Evolutionary conservation across 805 yeast species (phyloP).

Genomic region (Candida orba): DNA sequence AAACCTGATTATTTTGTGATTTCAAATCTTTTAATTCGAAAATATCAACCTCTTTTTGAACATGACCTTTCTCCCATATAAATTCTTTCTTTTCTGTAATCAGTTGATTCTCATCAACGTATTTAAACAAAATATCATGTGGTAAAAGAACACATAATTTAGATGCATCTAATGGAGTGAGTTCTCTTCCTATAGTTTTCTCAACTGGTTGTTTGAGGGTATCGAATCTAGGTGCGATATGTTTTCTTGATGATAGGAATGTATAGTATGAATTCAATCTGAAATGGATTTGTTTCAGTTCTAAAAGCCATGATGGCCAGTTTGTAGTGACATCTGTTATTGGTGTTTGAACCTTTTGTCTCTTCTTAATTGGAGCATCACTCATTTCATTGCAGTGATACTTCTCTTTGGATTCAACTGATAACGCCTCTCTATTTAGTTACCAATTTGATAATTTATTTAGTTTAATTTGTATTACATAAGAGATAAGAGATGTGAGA

Average conservation of each 20-base stretch:
- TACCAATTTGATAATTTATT: no score
- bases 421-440: no score
- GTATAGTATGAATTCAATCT: conserved; percentile 54
- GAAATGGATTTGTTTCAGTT: conserved; percentile 41
- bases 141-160: conserved; percentile 58
- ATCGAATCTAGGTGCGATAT: conserved; percentile 50
- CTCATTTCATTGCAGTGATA: no score
- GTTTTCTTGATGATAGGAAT: conserved; percentile 53
- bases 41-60: conserved; percentile 49
- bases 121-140: conserved; percentile 60
- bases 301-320: conserved; percentile 29
- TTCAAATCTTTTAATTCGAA: conserved; percentile 37
- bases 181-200: conserved; percentile 36
- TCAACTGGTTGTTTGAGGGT: conserved; percentile 46
- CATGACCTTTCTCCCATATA: conserved; percentile 38
- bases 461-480: no score
- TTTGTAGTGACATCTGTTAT: background rate
- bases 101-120: conserved; percentile 71
- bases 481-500: no score
- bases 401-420: no score
- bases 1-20: conserved; percentile 38
- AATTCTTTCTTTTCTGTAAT: conserved; percentile 30
- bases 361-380: background rate
- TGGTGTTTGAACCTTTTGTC: background rate
- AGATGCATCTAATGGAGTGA: conserved; percentile 53